phyloP scores from a whole-genome alignment of 108 stramenopile species.

The Skeletonema tropicum region DNA sequence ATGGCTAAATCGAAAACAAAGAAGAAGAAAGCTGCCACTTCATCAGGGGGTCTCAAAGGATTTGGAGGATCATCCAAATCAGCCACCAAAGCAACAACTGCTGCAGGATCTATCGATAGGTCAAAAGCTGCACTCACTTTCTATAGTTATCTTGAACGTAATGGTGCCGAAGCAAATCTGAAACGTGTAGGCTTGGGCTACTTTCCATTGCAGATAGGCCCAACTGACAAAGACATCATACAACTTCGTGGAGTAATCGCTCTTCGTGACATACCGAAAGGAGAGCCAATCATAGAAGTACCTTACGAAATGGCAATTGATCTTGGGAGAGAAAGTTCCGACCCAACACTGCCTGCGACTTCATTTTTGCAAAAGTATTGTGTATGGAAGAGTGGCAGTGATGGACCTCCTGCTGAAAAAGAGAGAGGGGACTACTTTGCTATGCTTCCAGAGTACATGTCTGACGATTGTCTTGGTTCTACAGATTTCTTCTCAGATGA shows the following conservation, averaged over 20 bases:
- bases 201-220: slow-evolving; percentile 50
- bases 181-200: slow-evolving; percentile 62
- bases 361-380: slow-evolving; percentile 67
- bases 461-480: slow-evolving; percentile 65
- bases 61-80: slow-evolving; percentile 49
- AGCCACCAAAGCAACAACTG: slow-evolving; percentile 20
- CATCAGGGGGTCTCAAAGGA: slow-evolving; percentile 43
- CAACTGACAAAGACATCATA: slow-evolving; percentile 10
- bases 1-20: slow-evolving; percentile 48
- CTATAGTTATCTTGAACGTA: slow-evolving; percentile 58
- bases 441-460: slow-evolving; percentile 65
- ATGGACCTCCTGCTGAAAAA: slow-evolving; percentile 13
- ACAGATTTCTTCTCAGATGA: slow-evolving; percentile 71
- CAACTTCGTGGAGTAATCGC: slow-evolving; percentile 74
- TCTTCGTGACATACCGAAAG: slow-evolving; percentile 63
- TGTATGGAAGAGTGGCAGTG: slow-evolving; percentile 25
- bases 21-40: slow-evolving; percentile 11
- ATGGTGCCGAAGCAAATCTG: slow-evolving; percentile 64
- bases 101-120: slow-evolving; percentile 53
- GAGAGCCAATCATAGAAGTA: slow-evolving; percentile 73
- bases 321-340: slow-evolving; percentile 66
- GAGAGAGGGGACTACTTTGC: slow-evolving; percentile 56
- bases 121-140: slow-evolving; percentile 62
- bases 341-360: slow-evolving; percentile 72
- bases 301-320: slow-evolving; percentile 78